Percentiles rank a stretch among this genome's conserved stretches.
Evolutionary conservation across 2,329 filamentous ascomycete species (phyloP).

Genomic region (Eutypa lata): DNA sequence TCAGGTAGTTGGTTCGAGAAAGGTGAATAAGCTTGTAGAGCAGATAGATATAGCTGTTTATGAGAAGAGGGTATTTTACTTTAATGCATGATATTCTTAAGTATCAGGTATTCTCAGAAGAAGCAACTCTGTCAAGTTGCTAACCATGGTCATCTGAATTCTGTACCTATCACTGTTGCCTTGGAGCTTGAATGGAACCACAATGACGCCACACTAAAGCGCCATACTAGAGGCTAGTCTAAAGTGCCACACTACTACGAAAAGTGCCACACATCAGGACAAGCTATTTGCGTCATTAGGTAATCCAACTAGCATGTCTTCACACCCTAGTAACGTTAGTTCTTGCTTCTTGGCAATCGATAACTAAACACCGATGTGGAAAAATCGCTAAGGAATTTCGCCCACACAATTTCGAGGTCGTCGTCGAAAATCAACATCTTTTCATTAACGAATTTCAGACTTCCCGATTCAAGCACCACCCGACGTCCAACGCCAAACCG

Average conservation of each 20-base stretch:
- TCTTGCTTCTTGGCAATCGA: neutral
- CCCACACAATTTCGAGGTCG: conserved; percentile 28
- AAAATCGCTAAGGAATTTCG: conserved; percentile 13
- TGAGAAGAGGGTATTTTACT: conserved; percentile 1
- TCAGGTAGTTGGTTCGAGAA: neutral
- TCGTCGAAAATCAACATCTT: conserved; percentile 15
- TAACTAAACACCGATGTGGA: neutral
- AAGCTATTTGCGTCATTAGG: too few relatives aligned
- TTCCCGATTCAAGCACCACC: conserved; percentile 1
- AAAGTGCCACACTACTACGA: too few relatives aligned
- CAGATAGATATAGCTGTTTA: neutral
- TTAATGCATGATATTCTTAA: neutral
- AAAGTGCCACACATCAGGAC: too few relatives aligned
- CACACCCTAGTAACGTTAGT: neutral
- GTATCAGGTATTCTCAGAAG: conserved; percentile 9
- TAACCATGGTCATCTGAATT: neutral
- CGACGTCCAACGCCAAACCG: conserved; percentile 40
- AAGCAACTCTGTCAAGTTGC: conserved; percentile 20
- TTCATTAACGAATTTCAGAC: conserved; percentile 13
- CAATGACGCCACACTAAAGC: neutral
- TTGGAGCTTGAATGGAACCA: neutral
- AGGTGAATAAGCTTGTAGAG: conserved; percentile 1
- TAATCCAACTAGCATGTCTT: neutral
- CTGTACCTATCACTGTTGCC: neutral
- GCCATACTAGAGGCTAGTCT: too few relatives aligned